Evolutionary conservation across 139 green algal genomes (phyloP), one percentile per base, ranked within the genome.

Genomic region (Edaphochlamys debaryana): DNA sequence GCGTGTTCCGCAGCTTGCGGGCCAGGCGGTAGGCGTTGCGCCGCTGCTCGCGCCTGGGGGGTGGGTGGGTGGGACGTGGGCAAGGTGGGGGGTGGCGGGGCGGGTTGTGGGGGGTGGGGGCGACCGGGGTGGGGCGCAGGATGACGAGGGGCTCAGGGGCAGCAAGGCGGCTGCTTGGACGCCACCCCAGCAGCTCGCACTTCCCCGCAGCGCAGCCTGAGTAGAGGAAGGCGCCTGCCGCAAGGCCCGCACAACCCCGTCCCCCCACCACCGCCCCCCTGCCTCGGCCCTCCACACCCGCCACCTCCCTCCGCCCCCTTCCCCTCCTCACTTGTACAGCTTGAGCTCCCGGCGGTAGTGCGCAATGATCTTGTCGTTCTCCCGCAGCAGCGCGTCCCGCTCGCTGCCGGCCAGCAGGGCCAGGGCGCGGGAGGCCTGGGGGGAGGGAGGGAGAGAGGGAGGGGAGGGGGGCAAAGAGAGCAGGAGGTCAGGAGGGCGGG

Each of bases 281-380:
- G 41, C 68, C 68, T 29, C 38, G 34, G 20, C 64, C 64, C 9
- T 48, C 25, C 60, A 11, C 27, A 4, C 22, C 60, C 29, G 30
- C 60, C 30, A 38, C 22, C 17, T 45, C 36, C 20, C 37, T 32
- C 36, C 36, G 3, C 67, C 38, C 40, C 25, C 13, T 20, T 20
- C 30, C 20, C 67, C 32, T 4, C 1, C 75, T 29, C 75, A 81
- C 77, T 69, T 73, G 77, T 63, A 83, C 4, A 22, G 29, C 63
- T 58, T 58, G 37, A 83, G 77, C 77, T 84, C 84, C 71, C 68
- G 67, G 48, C 66, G 80, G 85, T 89, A 89, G 56, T 89, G 66
- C 22, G 63, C 42, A 42, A 89, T 89, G 79, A 89, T 89, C 50
- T 89, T 89, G 64, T 89, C 85, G 41, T 89, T 89, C 85, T 89